Base-by-base conservation (phyloP, 768 basidiomycete species). In the Trametopsis cervina region DNA sequence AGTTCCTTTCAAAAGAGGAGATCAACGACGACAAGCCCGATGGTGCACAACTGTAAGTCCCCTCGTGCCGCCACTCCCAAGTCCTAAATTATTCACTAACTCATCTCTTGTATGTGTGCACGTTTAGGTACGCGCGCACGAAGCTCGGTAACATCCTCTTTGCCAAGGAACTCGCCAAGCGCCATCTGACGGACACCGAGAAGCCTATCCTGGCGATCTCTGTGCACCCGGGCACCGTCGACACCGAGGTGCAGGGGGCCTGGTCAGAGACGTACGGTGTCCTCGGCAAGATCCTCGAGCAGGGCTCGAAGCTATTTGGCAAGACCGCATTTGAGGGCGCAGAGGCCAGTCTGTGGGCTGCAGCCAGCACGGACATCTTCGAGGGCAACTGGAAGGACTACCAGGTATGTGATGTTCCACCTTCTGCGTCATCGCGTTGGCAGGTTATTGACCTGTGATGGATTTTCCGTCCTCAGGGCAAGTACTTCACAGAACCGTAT, bases 261-360 rank as follows among this genome's bases (percentile, higher is more conserved):
- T 60, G 60, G 60, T 41, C 50, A 1, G 51, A 61, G 49, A 54
- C 57, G 10, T 63, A 63, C 44, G 60, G 59, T 13, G 17, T 42
- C 3, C 17, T 60, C 22, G 62, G 60, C 2, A 52, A 53, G 40
- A 42, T 56, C 11, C n/a, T 60, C 10, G 60, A 63, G 25, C 40
- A 42, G 21, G 36, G 60, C 3, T 48, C 53, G 20, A 49, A 54
- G 4, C 15, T 50, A 11, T 46, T 55, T 9, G 59, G 56, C 2
- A 61, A 63, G 51, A 61, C 54, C 38, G 59, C 62, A 2, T 47
- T 55, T n/a, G 62, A 63, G 29, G 62, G 62, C 15, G 62, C 62
- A 4, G 60, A 63, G 44, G 59, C 60, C 4, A 56, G 60, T 20
- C 50, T 63, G 9, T 61, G 62, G 60, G 62, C 62, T 4, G 62